phyloP scores from a whole-genome alignment of 164 flowering plant genomes.

The Vitis rotundifolia region DNA sequence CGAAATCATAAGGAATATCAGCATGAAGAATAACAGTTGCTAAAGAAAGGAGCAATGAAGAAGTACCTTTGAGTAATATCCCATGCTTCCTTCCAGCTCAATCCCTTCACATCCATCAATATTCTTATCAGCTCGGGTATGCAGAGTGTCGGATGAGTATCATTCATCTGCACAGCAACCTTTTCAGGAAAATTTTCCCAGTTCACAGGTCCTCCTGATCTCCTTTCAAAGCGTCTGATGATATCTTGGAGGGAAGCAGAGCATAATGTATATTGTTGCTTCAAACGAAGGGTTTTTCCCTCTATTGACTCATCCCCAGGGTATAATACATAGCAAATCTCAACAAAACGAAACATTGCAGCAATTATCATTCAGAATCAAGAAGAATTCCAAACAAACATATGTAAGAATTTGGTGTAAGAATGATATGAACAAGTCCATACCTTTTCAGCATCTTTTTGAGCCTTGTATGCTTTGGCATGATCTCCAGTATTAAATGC shows the following conservation, averaged over 20 bases:
- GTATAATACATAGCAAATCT: conserved; percentile 86
- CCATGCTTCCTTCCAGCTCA: conserved; percentile 91
- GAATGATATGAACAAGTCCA: not conserved
- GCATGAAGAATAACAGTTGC: no score
- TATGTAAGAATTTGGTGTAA: not conserved
- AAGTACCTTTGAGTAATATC: conserved; percentile 72
- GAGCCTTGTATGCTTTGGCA: conserved; percentile 65
- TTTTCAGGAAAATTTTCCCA: conserved; percentile 94
- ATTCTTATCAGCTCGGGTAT: conserved; percentile 93
- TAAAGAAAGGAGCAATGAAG: conserved; percentile 13
- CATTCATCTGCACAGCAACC: conserved; percentile 98
- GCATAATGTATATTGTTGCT: conserved; percentile 93
- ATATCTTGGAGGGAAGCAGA: conserved; percentile 99
- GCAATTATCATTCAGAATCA: not conserved
- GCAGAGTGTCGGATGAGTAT: conserved; percentile 98
- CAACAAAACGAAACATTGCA: conserved; percentile 13
- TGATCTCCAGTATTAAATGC: conserved; percentile 89
- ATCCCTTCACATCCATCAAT: conserved; percentile 77
- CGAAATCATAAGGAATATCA: no score
- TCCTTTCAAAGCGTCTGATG: conserved; percentile 77
- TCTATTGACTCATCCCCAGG: conserved; percentile 94
- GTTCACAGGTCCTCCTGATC: conserved; percentile 60
- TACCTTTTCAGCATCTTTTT: conserved; percentile 86
- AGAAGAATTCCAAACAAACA: not conserved
- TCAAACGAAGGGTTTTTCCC: conserved; percentile 85